Percentiles rank a stretch among this genome's conserved stretches.
These are phyloP conservation scores for Cornus controversa DNA, from an alignment of 148 eudicot species.

Conservation along the genomic window DNA sequence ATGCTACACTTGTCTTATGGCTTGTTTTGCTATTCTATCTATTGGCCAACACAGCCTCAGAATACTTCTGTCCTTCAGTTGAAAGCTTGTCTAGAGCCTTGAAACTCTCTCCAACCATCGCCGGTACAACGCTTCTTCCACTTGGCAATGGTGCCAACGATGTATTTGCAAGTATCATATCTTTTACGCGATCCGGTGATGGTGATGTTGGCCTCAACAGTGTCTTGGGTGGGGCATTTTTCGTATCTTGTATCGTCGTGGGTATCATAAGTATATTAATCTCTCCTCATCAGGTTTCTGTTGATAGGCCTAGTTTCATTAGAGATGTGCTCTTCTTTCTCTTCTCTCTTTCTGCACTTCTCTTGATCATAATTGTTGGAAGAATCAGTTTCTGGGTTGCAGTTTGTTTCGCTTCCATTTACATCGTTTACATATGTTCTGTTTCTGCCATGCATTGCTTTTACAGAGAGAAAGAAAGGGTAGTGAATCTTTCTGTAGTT, in stretches of 20 bases:
- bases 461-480: neutral
- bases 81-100: slow-evolving; percentile 13
- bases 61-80: slow-evolving; percentile 14
- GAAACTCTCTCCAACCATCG: slow-evolving; percentile 14
- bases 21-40: slow-evolving; percentile 12
- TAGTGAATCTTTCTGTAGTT: neutral
- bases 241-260: slow-evolving; percentile 30
- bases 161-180: slow-evolving; percentile 3
- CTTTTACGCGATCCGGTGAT: slow-evolving; percentile 9
- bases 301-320: slow-evolving; percentile 8
- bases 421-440: slow-evolving; percentile 8
- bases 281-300: neutral
- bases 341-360: slow-evolving; percentile 1
- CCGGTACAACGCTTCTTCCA: slow-evolving; percentile 19
- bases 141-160: slow-evolving; percentile 17
- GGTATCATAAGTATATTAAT: slow-evolving; percentile 23
- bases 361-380: slow-evolving; percentile 17
- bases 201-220: slow-evolving; percentile 16
- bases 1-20: slow-evolving; percentile 2
- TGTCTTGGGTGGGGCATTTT: slow-evolving; percentile 16
- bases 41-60: slow-evolving; percentile 7
- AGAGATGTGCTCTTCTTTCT: slow-evolving; percentile 16
- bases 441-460: slow-evolving; percentile 12
- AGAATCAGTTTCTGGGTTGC: slow-evolving; percentile 18
- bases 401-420: slow-evolving; percentile 5